Evolutionary conservation across 192 early-diverging fungal species (phyloP).

Genomic region (Obelidium mucronatum): DNA sequence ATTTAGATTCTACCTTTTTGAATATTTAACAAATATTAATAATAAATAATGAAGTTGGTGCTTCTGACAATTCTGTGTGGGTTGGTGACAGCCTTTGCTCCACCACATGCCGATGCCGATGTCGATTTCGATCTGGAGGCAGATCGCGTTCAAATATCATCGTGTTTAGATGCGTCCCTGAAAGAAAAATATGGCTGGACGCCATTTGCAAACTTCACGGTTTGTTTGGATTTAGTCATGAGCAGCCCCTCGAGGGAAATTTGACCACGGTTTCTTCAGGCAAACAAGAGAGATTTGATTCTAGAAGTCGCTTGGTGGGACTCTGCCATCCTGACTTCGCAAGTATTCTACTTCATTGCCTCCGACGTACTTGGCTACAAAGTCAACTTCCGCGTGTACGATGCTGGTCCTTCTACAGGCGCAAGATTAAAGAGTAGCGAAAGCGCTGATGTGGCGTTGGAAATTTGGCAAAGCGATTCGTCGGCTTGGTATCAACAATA

Average conservation of each 20-base stretch:
- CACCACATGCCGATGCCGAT: too few relatives aligned
- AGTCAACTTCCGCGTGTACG: slow-evolving; percentile 1
- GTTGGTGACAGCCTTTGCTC: too few relatives aligned
- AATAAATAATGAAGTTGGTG: too few relatives aligned
- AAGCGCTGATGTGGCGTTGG: background rate
- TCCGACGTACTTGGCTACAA: slow-evolving; percentile 3
- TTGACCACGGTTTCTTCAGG: background rate
- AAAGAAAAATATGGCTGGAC: background rate
- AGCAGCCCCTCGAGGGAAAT: background rate
- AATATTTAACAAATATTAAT: too few relatives aligned
- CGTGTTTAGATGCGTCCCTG: background rate
- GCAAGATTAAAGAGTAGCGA: background rate
- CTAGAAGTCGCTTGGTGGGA: slow-evolving; percentile 21
- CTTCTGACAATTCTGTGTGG: too few relatives aligned
- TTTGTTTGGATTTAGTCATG: background rate
- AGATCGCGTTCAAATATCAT: background rate
- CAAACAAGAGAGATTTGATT: background rate
- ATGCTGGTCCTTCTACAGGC: background rate
- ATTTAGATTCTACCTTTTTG: too few relatives aligned
- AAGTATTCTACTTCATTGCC: background rate
- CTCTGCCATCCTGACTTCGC: background rate
- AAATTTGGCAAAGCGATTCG: slow-evolving; percentile 20
- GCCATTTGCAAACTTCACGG: background rate
- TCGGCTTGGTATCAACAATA: background rate
- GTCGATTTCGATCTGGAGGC: background rate